phyloP scores from a whole-genome alignment of 73 alveolate species.

The Paramecium caudatum region DNA sequence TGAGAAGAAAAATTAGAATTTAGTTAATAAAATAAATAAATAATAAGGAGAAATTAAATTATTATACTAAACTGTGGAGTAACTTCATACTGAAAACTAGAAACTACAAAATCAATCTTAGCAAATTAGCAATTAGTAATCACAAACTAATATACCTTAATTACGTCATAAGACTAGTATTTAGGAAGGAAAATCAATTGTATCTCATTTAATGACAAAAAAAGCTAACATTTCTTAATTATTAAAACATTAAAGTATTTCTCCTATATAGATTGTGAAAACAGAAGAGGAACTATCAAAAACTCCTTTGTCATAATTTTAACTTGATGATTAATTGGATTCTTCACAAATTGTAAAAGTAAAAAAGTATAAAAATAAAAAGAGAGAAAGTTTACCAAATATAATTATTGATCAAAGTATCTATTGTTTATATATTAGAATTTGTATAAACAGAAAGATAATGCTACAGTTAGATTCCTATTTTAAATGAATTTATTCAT shows the following conservation, averaged over 20 bases:
- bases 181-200: slow-evolving; percentile 48
- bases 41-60: neutral
- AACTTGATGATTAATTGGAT: neutral
- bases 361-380: neutral
- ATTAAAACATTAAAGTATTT: neutral
- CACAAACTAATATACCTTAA: neutral
- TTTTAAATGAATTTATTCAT: slow-evolving; percentile 22
- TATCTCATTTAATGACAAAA: slow-evolving; percentile 40
- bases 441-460: neutral
- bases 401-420: slow-evolving; percentile 7
- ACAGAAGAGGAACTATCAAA: slow-evolving; percentile 42
- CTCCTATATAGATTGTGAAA: neutral
- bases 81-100: neutral
- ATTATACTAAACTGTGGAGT: neutral
- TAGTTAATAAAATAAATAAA: neutral
- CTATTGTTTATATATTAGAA: neutral
- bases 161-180: neutral
- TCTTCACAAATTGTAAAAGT: neutral
- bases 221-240: neutral
- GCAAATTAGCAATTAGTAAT: neutral
- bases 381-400: neutral
- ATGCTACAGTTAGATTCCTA: neutral
- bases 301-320: neutral
- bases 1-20: neutral
- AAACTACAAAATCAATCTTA: neutral